Evolutionary conservation across 768 basidiomycete species (phyloP).

Genomic region (Leccinellum luteum): DNA sequence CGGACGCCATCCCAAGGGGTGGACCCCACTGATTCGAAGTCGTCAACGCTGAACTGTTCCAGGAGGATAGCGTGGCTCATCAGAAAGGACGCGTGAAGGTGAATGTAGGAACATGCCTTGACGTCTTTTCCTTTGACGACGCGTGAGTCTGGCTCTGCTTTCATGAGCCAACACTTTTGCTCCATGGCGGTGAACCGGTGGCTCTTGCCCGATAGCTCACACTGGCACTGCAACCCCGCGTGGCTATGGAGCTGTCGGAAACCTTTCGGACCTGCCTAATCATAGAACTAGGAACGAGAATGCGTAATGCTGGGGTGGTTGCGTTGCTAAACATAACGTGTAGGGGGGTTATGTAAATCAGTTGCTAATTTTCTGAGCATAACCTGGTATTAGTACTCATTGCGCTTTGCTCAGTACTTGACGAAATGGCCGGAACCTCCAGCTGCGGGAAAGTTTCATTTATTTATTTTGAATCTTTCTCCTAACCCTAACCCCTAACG

Average conservation of each 20-base stretch:
- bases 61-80: neutral
- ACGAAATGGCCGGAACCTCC: no score
- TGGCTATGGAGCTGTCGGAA: no score
- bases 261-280: no score
- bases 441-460: no score
- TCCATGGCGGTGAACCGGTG: constrained; percentile 3
- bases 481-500: no score
- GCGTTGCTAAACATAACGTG: neutral
- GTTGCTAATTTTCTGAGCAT: no score
- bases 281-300: no score
- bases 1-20: constrained; percentile 89
- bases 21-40: constrained; percentile 67
- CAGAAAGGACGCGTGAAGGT: neutral
- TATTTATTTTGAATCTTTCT: no score
- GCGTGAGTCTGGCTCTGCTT: constrained; percentile 84
- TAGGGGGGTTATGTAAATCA: no score
- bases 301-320: neutral
- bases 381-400: no score
- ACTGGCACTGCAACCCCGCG: neutral
- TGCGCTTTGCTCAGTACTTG: no score
- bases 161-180: constrained; percentile 63
- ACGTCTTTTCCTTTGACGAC: constrained; percentile 86
- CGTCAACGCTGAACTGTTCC: constrained; percentile 80
- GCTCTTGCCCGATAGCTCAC: neutral
- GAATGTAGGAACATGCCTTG: constrained; percentile 46